phyloP scores from a whole-genome alignment of 129 eudicot genomes.

The Tagetes erecta region DNA sequence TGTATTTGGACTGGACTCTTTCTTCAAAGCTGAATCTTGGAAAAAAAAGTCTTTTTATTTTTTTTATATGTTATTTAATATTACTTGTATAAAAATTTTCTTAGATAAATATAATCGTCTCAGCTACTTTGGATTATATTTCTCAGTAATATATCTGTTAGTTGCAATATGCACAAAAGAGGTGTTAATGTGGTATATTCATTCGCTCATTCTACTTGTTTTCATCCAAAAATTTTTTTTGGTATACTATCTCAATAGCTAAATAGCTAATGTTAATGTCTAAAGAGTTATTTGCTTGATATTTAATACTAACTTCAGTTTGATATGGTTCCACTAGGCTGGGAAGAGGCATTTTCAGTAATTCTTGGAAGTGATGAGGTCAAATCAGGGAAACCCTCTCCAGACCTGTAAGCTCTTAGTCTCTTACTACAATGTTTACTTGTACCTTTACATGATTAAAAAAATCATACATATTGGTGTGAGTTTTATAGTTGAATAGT shows the following conservation, averaged over 20 bases:
- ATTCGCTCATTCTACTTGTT: background rate
- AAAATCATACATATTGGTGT: too few species aligned
- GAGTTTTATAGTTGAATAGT: background rate
- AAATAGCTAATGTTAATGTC: background rate
- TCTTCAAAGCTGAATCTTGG: too few species aligned
- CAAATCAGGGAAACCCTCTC: slow-evolving; percentile 87
- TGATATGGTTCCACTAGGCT: slow-evolving; percentile 45
- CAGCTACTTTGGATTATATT: background rate
- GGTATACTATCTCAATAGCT: background rate
- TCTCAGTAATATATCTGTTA: background rate
- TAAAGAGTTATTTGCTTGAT: background rate
- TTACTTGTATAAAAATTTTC: background rate
- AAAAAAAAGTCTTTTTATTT: too few species aligned
- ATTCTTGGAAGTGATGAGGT: slow-evolving; percentile 90
- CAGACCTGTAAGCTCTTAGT: slow-evolving; percentile 71
- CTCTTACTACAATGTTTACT: slow-evolving; percentile 14
- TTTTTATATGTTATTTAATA: too few species aligned
- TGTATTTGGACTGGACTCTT: too few species aligned
- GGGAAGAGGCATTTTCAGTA: slow-evolving; percentile 64
- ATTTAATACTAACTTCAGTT: slow-evolving; percentile 12
- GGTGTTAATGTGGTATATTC: background rate
- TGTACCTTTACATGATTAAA: background rate
- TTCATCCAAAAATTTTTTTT: background rate
- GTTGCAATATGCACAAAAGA: background rate
- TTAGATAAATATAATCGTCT: background rate